Percentiles rank a stretch among this genome's conserved stretches.
Evolutionary conservation across 441 rosid genomes (phyloP).

Genomic region (Populus trichocarpa): DNA sequence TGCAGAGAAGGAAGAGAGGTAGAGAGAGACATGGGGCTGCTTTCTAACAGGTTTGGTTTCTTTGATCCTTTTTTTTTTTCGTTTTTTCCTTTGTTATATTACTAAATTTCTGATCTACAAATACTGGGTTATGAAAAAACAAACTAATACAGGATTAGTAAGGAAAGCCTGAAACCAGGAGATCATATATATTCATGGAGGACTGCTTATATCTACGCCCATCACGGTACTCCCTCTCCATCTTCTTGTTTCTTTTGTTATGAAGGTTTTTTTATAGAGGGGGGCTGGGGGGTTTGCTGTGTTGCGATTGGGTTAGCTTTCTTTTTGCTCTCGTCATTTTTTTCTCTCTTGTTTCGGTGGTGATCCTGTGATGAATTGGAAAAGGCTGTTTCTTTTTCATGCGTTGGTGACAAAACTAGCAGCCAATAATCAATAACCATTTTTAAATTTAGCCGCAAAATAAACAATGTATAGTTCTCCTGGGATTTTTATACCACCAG

Average conservation of each 20-base stretch:
- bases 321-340: neutral
- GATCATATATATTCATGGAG: constrained; percentile 78
- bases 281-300: neutral
- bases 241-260: neutral
- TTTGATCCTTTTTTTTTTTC: neutral
- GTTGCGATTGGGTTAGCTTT: neutral
- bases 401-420: too few species aligned
- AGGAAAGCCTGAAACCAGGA: constrained; percentile 52
- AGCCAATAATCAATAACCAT: too few species aligned
- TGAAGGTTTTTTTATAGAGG: too few species aligned
- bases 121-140: neutral
- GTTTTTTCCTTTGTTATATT: neutral
- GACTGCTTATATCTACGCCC: constrained; percentile 63
- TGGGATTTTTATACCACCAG: too few species aligned
- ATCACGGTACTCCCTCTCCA: constrained; percentile 43
- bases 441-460: too few species aligned
- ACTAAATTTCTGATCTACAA: neutral
- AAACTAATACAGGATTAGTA: constrained; percentile 31
- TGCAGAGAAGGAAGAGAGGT: neutral
- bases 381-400: too few species aligned
- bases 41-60: constrained; percentile 90
- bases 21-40: constrained; percentile 57
- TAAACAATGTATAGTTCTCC: too few species aligned
- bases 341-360: neutral
- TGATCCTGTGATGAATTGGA: too few species aligned